Conservation (phyloP, 306 rosid species). For the Gynostemma pentaphyllum region DNA sequence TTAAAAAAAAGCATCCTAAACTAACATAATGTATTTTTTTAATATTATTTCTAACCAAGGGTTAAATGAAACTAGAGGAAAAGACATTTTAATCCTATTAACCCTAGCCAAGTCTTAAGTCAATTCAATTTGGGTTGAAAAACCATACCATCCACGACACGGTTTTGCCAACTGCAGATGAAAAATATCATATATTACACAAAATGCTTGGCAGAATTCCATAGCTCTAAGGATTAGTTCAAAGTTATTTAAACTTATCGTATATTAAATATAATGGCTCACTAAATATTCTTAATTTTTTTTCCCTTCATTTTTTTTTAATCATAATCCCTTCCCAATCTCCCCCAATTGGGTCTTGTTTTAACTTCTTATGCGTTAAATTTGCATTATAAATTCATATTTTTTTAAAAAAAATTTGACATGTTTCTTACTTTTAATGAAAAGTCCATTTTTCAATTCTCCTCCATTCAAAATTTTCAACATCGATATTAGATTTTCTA, state of each 20-base stretch:
- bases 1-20: too few species aligned
- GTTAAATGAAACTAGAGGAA: too few species aligned
- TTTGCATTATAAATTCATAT: background rate
- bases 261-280: constrained; percentile 39
- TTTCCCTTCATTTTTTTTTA: constrained; percentile 4
- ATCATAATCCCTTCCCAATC: constrained; percentile 10
- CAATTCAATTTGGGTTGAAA: too few species aligned
- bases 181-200: too few species aligned
- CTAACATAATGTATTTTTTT: too few species aligned
- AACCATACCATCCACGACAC: too few species aligned
- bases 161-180: too few species aligned
- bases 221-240: constrained; percentile 21
- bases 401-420: too few species aligned
- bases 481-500: constrained; percentile 27
- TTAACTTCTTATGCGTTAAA: constrained; percentile 40
- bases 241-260: constrained; percentile 10
- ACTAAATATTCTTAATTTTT: constrained; percentile 71
- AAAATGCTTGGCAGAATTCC: constrained; percentile 46
- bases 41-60: too few species aligned
- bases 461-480: constrained; percentile 33
- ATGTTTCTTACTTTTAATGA: constrained; percentile 18
- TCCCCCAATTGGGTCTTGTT: constrained; percentile 45
- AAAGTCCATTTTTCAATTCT: constrained; percentile 34
- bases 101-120: too few species aligned
- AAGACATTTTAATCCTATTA: too few species aligned